Base-by-base conservation (phyloP, 2,329 filamentous ascomycete genomes). In the Gremmenia infestans region DNA sequence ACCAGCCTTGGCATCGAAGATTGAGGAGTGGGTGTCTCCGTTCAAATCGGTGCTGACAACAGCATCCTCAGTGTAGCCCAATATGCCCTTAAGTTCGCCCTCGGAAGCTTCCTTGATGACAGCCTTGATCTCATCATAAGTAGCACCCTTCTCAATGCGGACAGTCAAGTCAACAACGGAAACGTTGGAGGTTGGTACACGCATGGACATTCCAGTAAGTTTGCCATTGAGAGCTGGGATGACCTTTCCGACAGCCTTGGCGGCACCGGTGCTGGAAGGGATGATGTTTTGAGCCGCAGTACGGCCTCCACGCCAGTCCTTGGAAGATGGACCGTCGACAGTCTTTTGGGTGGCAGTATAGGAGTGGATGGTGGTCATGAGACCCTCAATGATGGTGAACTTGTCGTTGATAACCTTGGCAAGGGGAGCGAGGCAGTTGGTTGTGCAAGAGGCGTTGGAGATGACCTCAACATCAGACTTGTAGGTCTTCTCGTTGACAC, bases 321-420 rank as follows among this genome's bases (percentile, higher is more conserved):
- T 99, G 77, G 81, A 82, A 65, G 94, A 97, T 73, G 94, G 94
- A 74, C 91, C 94, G 72, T 99, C 94, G 71, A 97, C 94, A 71
- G 92, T 96, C 90, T 97, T 97, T 85, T 97, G 94, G 76, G 94
- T 97, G 72, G 94, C 94, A 71, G 94, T 97, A 88, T 97, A 97
- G 72, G 94, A 97, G 88, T 99, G 94, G 77, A 97, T 86, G 68
- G 94, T 99, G 80, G 94, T 97, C 94, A 99, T 99, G 72, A 97
- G 87, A 85, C 93, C 94, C 86, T 99, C 94, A 72, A 97, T 78
- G 75, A 99, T 94, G 77, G 83, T 87, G 82, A 88, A 99, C 79
- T 97, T 95, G 85, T 97, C 93, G 86, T 99, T 82, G 81, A 99
- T 86, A 73, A 97, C 91, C 89, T 97, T 99, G 82, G 94, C 94